Base-by-base conservation (phyloP, 345 rosid genomes). In the Durio zibethinus region DNA sequence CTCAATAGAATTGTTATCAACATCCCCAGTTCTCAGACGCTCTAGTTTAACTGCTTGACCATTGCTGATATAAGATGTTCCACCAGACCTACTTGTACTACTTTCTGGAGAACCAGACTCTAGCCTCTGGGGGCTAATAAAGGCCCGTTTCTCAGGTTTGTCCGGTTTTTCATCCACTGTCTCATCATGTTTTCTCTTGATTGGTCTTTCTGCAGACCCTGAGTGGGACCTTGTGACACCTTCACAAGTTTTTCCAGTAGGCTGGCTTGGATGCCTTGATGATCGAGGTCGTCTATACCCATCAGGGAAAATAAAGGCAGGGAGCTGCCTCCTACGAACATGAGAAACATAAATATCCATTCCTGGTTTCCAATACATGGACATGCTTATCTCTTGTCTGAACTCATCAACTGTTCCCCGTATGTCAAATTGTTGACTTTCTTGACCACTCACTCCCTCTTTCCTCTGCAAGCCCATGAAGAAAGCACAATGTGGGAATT, bases 381-480 rank as follows among this genome's bases (percentile, higher is more conserved):
- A 87, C 89, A 80, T 83, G 77, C 73, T 80, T 73, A 90, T 83
- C 43, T 82, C 89, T 67, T 85, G 86, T 78, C 86, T 86, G 76
- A 90, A 89, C 82, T 86, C 88, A n/a, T 89, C 90, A 7, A 90
- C 91, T 0, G 92, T 87, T 53, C 82, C 83, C 15, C 94, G 87
- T 74, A 90, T 87, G 81, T 90, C 94, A 82, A 90, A 90, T 76
- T 87, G 92, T 62, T 90, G 92, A 77, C 90, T 84, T 64, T 90
- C 92, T 77, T 86, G 92, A 78, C 90, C 83, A 66, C 76, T 84
- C 54, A 80, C 78, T 76, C 88, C 91, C 81, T 87, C 89, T 78
- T 86, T 88, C 85, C 89, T 86, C 75, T 84, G 90, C 82, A 90
- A 82, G 59, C 94, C 94, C 94, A 90, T 89, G 83, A 90, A 90